Conservation (phyloP, 2,329 filamentous ascomycete genomes). For the Sporothrix euskadiensis region DNA sequence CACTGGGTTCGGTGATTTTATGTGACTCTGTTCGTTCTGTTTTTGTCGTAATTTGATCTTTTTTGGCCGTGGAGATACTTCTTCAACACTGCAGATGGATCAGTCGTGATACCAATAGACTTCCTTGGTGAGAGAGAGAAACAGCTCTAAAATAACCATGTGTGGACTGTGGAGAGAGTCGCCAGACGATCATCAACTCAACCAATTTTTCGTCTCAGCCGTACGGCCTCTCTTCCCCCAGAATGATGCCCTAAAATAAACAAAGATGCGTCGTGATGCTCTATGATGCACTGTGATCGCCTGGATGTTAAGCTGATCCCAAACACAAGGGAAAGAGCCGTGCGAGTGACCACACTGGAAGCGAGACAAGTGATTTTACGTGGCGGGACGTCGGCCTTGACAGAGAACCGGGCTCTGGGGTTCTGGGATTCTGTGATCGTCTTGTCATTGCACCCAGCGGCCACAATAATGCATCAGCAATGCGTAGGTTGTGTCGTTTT, state of each 20-base stretch:
- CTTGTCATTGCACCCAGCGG: not conserved
- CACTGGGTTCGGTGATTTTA: not conserved
- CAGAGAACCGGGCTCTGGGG: conserved; percentile 11
- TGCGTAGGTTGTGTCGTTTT: not conserved
- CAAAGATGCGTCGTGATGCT: not conserved
- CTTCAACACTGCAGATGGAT: not conserved
- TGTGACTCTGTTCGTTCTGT: not conserved
- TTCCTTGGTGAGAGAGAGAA: not conserved
- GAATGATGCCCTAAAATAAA: not conserved
- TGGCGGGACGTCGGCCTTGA: not conserved
- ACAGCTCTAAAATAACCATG: no score
- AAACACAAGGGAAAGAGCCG: not conserved
- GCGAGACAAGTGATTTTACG: not conserved
- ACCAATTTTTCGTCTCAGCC: not conserved
- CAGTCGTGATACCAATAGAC: not conserved
- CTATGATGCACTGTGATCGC: not conserved
- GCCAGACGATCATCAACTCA: not conserved
- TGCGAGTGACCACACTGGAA: not conserved
- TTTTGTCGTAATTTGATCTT: not conserved
- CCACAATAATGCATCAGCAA: not conserved
- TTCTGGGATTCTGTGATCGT: conserved; percentile 6
- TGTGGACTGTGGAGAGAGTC: not conserved
- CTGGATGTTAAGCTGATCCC: conserved; percentile 21
- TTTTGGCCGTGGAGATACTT: not conserved
- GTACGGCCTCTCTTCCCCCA: not conserved